Percentiles rank a stretch among this genome's conserved stretches.
Evolutionary conservation across 768 basidiomycete species (phyloP).

Genomic region (Lentinula edodes): DNA sequence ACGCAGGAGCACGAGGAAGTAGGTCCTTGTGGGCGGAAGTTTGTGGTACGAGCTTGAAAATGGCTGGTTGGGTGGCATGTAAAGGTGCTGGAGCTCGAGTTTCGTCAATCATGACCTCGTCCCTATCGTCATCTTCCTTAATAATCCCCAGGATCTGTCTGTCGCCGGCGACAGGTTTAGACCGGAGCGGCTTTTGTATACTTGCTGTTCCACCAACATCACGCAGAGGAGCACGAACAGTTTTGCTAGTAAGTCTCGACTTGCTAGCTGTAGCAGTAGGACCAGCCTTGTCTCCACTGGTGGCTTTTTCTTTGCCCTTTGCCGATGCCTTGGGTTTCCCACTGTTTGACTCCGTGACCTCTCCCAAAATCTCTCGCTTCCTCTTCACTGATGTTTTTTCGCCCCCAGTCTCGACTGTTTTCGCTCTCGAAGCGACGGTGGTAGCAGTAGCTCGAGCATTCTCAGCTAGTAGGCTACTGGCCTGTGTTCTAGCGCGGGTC

Average conservation of each 20-base stretch:
- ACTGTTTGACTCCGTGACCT: slow-evolving; percentile 58
- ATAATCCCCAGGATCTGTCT: neutral
- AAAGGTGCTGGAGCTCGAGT: slow-evolving; percentile 3
- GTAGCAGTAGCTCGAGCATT: slow-evolving; percentile 33
- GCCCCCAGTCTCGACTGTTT: slow-evolving; percentile 33
- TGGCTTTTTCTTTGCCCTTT: slow-evolving; percentile 59
- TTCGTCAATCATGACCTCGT: slow-evolving; percentile 16
- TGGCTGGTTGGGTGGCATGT: neutral
- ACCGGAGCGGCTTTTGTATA: slow-evolving; percentile 27
- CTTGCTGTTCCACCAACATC: slow-evolving; percentile 35
- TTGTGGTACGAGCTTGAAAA: neutral
- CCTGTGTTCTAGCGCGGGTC: slow-evolving; percentile 26
- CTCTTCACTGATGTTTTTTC: slow-evolving; percentile 57
- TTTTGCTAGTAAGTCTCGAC: slow-evolving; percentile 28
- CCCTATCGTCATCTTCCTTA: slow-evolving; percentile 7
- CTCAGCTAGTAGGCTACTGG: slow-evolving; percentile 22
- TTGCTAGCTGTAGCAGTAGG: slow-evolving; percentile 29
- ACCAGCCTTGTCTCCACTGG: slow-evolving; percentile 59
- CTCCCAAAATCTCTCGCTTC: slow-evolving; percentile 76
- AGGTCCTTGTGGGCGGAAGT: slow-evolving; percentile 7
- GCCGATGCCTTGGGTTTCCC: slow-evolving; percentile 27
- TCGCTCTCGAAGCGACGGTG: slow-evolving; percentile 50
- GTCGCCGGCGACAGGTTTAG: slow-evolving; percentile 8
- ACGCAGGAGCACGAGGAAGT: slow-evolving; percentile 19
- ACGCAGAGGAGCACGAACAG: slow-evolving; percentile 49